These are phyloP conservation scores for Phaeosphaeriaceae sp. DNA, from an alignment of 2,329 filamentous ascomycete genomes.

Conservation along the genomic window DNA sequence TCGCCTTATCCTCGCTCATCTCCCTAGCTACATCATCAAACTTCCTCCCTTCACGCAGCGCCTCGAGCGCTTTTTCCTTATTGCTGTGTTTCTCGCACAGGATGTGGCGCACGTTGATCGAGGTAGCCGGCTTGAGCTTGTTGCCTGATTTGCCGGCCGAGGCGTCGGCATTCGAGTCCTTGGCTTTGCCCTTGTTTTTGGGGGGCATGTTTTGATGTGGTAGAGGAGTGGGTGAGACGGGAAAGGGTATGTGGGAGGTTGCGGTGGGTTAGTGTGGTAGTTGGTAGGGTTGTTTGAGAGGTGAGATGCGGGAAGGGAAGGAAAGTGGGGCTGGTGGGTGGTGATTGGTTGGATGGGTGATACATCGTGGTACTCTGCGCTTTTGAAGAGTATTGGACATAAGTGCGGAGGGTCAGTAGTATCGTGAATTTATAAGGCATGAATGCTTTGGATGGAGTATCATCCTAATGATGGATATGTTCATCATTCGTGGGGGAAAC, in stretches of 20 bases:
- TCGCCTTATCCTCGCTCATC: conserved; percentile 79
- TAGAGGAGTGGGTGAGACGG: not conserved
- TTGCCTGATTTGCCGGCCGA: conserved; percentile 42
- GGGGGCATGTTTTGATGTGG: conserved; percentile 24
- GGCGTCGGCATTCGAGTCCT: conserved; percentile 31
- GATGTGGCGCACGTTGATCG: conserved; percentile 76
- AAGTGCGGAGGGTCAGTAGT: no score
- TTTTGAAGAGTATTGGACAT: no score
- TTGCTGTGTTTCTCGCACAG: conserved; percentile 79
- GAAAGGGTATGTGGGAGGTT: no score
- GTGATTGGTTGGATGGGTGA: not conserved
- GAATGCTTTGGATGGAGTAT: no score
- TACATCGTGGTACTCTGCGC: no score
- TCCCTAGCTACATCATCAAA: conserved; percentile 78
- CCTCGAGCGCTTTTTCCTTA: conserved; percentile 76
- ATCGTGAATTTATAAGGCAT: no score
- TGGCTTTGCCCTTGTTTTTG: conserved; percentile 32
- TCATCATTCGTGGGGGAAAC: no score
- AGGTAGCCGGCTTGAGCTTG: conserved; percentile 68
- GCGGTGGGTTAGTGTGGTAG: not conserved
- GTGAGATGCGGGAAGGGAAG: not conserved
- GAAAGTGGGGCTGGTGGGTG: not conserved
- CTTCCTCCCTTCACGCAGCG: conserved; percentile 70
- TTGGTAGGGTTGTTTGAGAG: not conserved
- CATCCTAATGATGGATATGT: no score